Evolutionary conservation across 78 protist genomes (phyloP), one percentile per base, ranked within the genome.

Genomic region (Goniomonas avonlea): DNA sequence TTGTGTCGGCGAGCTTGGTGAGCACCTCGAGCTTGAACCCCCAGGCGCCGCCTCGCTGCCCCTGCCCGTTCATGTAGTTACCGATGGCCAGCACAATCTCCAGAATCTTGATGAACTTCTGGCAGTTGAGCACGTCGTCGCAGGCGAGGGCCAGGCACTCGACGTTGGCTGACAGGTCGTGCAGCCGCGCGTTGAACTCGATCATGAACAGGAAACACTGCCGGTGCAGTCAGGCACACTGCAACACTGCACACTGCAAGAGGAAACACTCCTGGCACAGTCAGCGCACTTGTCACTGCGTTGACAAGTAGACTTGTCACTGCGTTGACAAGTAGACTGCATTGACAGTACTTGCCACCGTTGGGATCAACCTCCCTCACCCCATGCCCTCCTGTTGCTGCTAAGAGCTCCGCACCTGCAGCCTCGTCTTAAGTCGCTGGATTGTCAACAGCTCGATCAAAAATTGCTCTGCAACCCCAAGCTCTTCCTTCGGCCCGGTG

Each of bases 21-120:
- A 82, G 78, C 18, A 71, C 34, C 38, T 82, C 50, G 41, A 82
- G 77, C 41, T 61, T 37, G 70, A 82, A 56, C 4, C 82, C 85
- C 58, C 41, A 40, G 5, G 75, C 79, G 17, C 75, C 80, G 27
- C 85, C 85, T 27, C 43, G 34, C 48, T 63, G 43, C 41, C 74
- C 66, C 47, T 7, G 0, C 41, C 82, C 77, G 80, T 82, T 82
- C 34, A 71, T 0, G 61, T 68, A 75, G 80, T 82, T 82, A 65
- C 85, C 85, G 15, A 82, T 53, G 1, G 85, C 78, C 25, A 82
- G 61, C 69, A 82, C 63, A 4, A 56, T 23, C 63, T 73, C 75
- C 5, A 68, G 5, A 18, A 68, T 37, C 56, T 41, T 38, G 31
- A 41, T 23, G 37, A 68, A 53, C 75, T 39, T 43, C 32, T 7